Conservation (phyloP, 139 green algal genomes). For the Chlorella vulgaris region DNA sequence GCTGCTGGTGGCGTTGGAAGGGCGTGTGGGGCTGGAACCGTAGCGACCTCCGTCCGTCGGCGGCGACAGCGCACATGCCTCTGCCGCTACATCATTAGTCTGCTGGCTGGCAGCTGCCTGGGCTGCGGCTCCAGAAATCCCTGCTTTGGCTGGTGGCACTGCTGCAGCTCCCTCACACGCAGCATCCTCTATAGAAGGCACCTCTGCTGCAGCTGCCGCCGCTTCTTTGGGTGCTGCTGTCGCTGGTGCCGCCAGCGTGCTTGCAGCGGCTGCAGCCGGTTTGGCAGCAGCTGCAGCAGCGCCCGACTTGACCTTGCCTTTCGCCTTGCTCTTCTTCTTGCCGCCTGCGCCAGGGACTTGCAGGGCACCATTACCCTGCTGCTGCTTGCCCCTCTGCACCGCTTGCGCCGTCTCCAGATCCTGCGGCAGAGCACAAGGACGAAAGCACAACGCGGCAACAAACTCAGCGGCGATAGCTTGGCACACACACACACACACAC, state of each 20-base stretch:
- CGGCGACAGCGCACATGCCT: no score
- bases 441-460: not conserved
- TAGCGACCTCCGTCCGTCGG: not conserved
- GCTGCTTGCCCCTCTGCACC: constrained; percentile 1
- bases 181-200: not conserved
- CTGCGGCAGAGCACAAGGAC: not conserved
- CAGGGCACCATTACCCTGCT: not conserved
- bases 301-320: constrained; percentile 28
- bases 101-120: not conserved
- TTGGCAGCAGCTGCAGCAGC: not conserved
- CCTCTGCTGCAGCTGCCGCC: not conserved
- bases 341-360: not conserved
- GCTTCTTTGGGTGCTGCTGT: not conserved
- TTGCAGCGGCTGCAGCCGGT: not conserved
- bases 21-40: not conserved
- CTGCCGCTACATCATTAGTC: no score
- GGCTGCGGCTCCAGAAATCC: no score
- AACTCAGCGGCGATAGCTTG: not conserved
- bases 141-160: not conserved
- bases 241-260: not conserved
- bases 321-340: constrained; percentile 27
- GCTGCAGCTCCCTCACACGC: not conserved
- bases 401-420: constrained; percentile 1
- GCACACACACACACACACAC: no score
- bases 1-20: not conserved